These are phyloP conservation scores for Chlorella sp. DNA, from an alignment of 139 green algal species.

Conservation along the genomic window DNA sequence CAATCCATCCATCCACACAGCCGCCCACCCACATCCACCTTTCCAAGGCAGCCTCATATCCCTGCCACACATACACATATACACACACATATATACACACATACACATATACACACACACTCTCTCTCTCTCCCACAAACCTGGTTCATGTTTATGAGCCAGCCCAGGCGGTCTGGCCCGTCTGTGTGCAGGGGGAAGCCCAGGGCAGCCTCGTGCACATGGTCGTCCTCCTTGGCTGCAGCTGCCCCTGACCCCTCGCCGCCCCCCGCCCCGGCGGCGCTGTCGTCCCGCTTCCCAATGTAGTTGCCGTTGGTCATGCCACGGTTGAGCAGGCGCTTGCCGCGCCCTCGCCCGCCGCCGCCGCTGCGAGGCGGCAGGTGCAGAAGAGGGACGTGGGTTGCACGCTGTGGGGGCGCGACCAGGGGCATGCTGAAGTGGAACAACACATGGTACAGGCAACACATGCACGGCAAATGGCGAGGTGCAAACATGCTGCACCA, in stretches of 20 bases:
- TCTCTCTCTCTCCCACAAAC: conserved; percentile 48
- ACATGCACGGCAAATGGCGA: neutral
- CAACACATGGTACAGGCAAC: neutral
- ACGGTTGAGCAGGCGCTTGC: conserved; percentile 41
- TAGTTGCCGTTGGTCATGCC: conserved; percentile 51
- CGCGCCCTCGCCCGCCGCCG: conserved; percentile 27
- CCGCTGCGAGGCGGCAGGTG: neutral
- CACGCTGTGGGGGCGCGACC: neutral
- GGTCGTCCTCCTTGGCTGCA: conserved; percentile 51
- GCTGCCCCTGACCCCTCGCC: neutral
- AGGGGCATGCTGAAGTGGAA: neutral
- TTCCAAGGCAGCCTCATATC: neutral
- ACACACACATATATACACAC: too few species aligned
- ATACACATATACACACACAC: neutral
- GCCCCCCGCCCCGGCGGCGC: too few species aligned
- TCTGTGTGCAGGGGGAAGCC: conserved; percentile 82
- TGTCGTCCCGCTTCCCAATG: conserved; percentile 23
- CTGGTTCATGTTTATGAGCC: conserved; percentile 92
- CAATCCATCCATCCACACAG: neutral
- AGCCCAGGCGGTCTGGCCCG: conserved; percentile 83
- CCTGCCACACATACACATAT: too few species aligned
- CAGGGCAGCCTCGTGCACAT: conserved; percentile 72
- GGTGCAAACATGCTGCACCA: neutral
- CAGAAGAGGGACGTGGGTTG: neutral
- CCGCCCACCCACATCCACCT: too few species aligned